Base-by-base conservation (phyloP, 768 basidiomycete species). In the Suillus decipiens region DNA sequence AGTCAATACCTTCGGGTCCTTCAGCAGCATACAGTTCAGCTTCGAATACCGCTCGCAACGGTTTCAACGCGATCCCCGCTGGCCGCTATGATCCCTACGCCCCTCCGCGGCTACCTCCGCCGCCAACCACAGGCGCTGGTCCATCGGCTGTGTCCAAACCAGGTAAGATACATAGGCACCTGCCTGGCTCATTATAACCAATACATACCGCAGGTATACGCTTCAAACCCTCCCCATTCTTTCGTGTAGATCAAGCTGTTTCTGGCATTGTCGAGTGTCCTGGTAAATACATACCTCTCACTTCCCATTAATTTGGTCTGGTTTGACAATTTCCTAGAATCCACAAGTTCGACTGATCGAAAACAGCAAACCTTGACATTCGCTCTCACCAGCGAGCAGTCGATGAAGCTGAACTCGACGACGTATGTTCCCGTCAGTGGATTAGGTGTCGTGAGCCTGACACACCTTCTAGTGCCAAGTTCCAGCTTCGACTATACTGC, bases 401-500 rank as follows among this genome's bases (percentile, higher is more conserved):
- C 85, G 4, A 66, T 74, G 57, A 91, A 89, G 74, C 72, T 95
- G 58, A 80, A 76, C 64, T 79, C 81, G 31, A 70, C 84, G 28
- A 81, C 78, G 92, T 90, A 71, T 51, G 81, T 75, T 31, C 41
- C 41, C 54, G 61, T 41, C 50, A 57, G 45, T 64, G 48, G n/a
- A 41, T 62, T 53, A 64, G 28, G 28, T 31, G 43, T 28, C n/a
- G 28, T 28, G 39, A 31, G 56, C 24, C 19, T 57, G 10, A 57
- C 56, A 41, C 39, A 57, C 17, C 19, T 42, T 56, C 15, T 66
- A 93, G 90, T 33, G 74, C 86, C 17, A 88, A 85, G 67, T 89
- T 88, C 73, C 93, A 95, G 74, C 81, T 96, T 45, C 87, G 93
- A 41, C 77, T 96, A 9, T 96, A 91, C 75, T 95, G 94, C 80